Conservation (phyloP, 345 rosid species). For the Melaleuca alternifolia region DNA sequence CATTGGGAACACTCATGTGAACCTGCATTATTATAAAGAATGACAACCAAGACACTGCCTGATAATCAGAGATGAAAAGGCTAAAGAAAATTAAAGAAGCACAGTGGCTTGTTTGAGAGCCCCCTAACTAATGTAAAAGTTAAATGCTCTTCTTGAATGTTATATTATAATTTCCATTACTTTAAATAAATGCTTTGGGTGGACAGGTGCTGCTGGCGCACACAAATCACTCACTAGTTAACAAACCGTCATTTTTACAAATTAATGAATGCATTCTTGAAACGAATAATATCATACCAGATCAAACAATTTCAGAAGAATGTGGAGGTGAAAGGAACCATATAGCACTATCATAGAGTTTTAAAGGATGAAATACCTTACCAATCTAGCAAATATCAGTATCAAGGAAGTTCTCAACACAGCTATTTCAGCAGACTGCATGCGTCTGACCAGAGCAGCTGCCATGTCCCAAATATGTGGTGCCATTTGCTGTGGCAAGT, state of each 20-base stretch:
- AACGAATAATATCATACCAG: background rate
- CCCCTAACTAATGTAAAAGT: background rate
- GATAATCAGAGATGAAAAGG: background rate
- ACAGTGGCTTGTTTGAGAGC: background rate
- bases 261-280: background rate
- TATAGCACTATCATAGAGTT: background rate
- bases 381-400: conserved; percentile 90
- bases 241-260: background rate
- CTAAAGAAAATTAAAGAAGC: background rate
- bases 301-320: background rate
- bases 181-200: background rate
- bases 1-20: conserved; percentile 73
- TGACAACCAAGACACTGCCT: background rate
- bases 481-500: conserved; percentile 82
- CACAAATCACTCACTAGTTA: background rate
- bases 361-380: conserved; percentile 11
- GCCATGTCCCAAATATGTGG: conserved; percentile 61
- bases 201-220: background rate
- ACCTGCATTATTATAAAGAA: conserved; percentile 35
- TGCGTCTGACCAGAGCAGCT: conserved; percentile 78
- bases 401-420: conserved; percentile 74
- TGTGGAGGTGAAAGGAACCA: background rate
- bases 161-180: background rate
- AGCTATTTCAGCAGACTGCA: conserved; percentile 75
- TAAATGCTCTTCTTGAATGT: background rate